phyloP scores from a whole-genome alignment of 441 rosid species.

The Euphorbia schlechtendalii region DNA sequence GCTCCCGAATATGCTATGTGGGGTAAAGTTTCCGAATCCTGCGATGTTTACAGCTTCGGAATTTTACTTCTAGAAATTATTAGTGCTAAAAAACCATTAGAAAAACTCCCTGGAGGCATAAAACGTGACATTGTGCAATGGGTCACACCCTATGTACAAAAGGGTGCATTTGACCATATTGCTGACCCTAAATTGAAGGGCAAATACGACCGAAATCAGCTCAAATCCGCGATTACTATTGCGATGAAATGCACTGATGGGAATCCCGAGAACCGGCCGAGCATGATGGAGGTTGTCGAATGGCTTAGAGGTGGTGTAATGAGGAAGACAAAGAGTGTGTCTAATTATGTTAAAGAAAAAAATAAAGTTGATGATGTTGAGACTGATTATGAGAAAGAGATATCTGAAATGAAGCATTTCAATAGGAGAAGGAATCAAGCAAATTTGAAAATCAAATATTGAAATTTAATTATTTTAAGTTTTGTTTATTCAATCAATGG shows the following conservation, averaged over 20 bases:
- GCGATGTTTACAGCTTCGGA: conserved; percentile 75
- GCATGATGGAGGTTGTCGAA: conserved; percentile 48
- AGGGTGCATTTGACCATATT: conserved; percentile 41
- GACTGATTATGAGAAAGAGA: conserved; percentile 14
- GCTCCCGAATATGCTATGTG: conserved; percentile 75
- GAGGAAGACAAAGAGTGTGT: conserved; percentile 26
- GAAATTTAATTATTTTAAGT: not conserved
- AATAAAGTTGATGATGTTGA: conserved; percentile 2
- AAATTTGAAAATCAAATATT: conserved; percentile 12
- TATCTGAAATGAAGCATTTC: conserved; percentile 13
- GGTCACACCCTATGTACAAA: conserved; percentile 46
- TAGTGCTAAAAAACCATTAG: conserved; percentile 52
- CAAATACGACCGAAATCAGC: conserved; percentile 38
- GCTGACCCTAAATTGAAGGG: conserved; percentile 58
- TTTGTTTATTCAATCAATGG: conserved; percentile 1
- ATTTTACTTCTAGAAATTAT: conserved; percentile 53
- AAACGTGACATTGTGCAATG: conserved; percentile 49
- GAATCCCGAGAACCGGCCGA: conserved; percentile 45
- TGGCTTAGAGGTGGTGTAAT: conserved; percentile 38
- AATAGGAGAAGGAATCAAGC: conserved; percentile 8
- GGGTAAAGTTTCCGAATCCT: conserved; percentile 70
- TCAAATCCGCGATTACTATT: conserved; percentile 34
- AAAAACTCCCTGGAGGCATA: conserved; percentile 34
- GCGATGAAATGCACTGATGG: conserved; percentile 44
- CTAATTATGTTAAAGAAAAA: not conserved